Evolutionary conservation across 345 rosid genomes (phyloP), one percentile per base, ranked within the genome.

Genomic region (Kandelia obovata): DNA sequence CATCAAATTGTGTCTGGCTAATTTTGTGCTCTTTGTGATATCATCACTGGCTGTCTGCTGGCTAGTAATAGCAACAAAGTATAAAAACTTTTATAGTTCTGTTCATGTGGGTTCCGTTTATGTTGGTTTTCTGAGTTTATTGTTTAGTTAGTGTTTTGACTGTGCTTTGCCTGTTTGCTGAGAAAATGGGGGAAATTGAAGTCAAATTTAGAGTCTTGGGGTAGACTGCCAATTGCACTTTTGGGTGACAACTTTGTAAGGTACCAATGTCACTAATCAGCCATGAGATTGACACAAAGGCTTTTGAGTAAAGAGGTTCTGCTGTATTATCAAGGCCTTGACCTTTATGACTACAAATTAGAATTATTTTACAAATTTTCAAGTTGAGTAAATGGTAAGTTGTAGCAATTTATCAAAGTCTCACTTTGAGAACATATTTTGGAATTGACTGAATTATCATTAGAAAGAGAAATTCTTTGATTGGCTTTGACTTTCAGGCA

Each of bases 401-500:
- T 43, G 49, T 43, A 13, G 49, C 49, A 15, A 43, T 43, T 43
- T 43, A 1, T 43, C 49, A 3, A 13, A 13, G 49, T 13, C 49
- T 3, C 49, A 13, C 49, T 43, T 43, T 43, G 20, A 11, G 39
- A 9, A 5, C 7, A 34, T 35, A 35, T 61, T 20, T 16, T 4
- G 47, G 10, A 31, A 35, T 20, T 15, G 46, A 56, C 53, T 13
- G 58, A 34, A 19, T 58, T 43, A 43, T 15, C 15, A 43, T 43
- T 43, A 43, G 49, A n/a, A 2, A n/a, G 35, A 47, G 58, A 46
- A 53, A 64, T 65, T 65, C 47, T 31, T 32, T 8, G 15, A 27
- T 10, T 47, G 26, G 19, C 34, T 64, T 57, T 43, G 49, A 51
- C 68, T 64, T 46, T 26, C 65, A 72, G 75, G 35, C 20, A 58